Percentiles rank a stretch among this genome's conserved stretches.
Conservation (phyloP, 148 eudicot genomes). For the Gaultheria prostrata region DNA sequence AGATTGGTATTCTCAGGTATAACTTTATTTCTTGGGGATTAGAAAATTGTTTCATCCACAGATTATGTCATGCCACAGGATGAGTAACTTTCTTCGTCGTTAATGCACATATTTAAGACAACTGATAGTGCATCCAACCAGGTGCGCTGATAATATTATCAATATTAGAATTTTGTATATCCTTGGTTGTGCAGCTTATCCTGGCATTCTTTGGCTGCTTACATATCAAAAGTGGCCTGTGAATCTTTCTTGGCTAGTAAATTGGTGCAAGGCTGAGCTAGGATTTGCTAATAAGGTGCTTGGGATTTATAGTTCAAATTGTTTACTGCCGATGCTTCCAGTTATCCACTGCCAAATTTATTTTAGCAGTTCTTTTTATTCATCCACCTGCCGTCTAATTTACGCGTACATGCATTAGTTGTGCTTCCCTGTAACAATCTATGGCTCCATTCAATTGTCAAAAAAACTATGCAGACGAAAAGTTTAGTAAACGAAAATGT, state of each 20-base stretch:
- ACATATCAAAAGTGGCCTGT: neutral
- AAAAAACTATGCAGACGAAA: neutral
- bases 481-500: neutral
- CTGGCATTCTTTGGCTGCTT: neutral
- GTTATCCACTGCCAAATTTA: neutral
- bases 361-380: neutral
- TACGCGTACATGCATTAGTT: neutral
- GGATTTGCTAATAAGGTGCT: neutral
- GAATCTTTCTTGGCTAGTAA: neutral
- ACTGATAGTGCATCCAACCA: neutral
- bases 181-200: neutral
- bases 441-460: neutral
- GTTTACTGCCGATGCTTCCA: neutral
- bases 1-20: slow-evolving; percentile 93
- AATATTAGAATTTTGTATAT: neutral
- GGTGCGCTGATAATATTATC: neutral
- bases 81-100: neutral
- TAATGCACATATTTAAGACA: neutral
- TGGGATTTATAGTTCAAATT: neutral
- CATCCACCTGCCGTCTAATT: neutral
- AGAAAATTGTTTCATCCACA: neutral
- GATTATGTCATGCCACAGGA: neutral
- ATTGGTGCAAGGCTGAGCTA: neutral
- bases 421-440: neutral
- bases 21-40: neutral